phyloP scores from a whole-genome alignment of 768 basidiomycete genomes.

The Suillus bovinus region DNA sequence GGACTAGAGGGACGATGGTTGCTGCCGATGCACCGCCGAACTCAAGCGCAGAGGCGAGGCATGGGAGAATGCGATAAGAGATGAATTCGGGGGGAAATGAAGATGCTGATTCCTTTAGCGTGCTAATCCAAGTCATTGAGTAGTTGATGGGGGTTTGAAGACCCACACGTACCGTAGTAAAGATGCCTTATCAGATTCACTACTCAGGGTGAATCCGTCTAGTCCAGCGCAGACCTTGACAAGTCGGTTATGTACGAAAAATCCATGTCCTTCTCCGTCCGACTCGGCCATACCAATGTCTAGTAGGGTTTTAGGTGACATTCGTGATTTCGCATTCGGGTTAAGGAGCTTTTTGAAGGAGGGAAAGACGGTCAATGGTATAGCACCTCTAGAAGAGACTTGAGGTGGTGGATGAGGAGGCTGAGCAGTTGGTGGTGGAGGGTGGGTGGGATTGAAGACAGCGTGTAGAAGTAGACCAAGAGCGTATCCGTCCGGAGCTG shows the following conservation, averaged over 20 bases:
- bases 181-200: slow-evolving; percentile 75
- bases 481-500: slow-evolving; percentile 83
- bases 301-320: slow-evolving; percentile 76
- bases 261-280: slow-evolving; percentile 59
- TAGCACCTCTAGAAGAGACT: slow-evolving; percentile 72
- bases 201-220: slow-evolving; percentile 79
- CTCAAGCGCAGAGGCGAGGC: slow-evolving; percentile 75
- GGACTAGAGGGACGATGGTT: slow-evolving; percentile 78
- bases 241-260: slow-evolving; percentile 80
- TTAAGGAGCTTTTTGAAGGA: slow-evolving; percentile 87
- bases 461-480: slow-evolving; percentile 84
- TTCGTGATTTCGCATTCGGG: slow-evolving; percentile 79
- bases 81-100: slow-evolving; percentile 88
- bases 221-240: slow-evolving; percentile 84
- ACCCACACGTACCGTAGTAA: slow-evolving; percentile 59
- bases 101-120: slow-evolving; percentile 74
- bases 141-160: neutral
- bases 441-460: slow-evolving; percentile 85
- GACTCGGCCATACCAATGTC: slow-evolving; percentile 76
- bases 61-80: slow-evolving; percentile 84
- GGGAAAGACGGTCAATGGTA: slow-evolving; percentile 75
- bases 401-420: slow-evolving; percentile 79
- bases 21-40: slow-evolving; percentile 77
- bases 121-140: slow-evolving; percentile 43
- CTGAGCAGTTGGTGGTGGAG: slow-evolving; percentile 62